Evolutionary conservation across 2,329 filamentous ascomycete genomes (phyloP).

Genomic region (Xylaria multiplex): DNA sequence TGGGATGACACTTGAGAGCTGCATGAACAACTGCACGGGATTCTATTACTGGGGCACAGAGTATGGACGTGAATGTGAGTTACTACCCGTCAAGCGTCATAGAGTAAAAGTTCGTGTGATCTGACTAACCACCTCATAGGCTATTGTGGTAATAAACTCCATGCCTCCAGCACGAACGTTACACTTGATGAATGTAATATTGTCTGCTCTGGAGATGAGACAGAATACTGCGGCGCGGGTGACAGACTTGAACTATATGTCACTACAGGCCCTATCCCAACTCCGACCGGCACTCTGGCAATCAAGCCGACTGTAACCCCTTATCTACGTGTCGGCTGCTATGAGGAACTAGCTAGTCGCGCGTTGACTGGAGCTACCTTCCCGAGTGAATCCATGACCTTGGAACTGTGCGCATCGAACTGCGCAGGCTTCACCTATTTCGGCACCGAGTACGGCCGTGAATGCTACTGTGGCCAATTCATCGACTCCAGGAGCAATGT

Average conservation of each 20-base stretch:
- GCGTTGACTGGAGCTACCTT: conserved; percentile 51
- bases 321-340: conserved; percentile 54
- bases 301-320: conserved; percentile 50
- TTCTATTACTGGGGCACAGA: conserved; percentile 63
- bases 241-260: conserved; percentile 57
- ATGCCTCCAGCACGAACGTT: conserved; percentile 47
- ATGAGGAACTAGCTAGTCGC: conserved; percentile 52
- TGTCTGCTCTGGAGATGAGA: conserved; percentile 54
- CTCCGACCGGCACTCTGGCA: conserved; percentile 50
- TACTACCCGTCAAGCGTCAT: conserved; percentile 14
- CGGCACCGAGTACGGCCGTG: conserved; percentile 52
- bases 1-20: conserved; percentile 61
- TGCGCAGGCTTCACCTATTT: conserved; percentile 53
- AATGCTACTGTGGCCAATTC: conserved; percentile 55
- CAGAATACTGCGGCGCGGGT: conserved; percentile 56
- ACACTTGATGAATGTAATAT: conserved; percentile 53
- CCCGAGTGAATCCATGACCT: conserved; percentile 52
- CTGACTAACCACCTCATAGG: conserved; percentile 44
- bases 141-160: conserved; percentile 60
- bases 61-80: conserved; percentile 61
- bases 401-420: conserved; percentile 52
- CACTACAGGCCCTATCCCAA: conserved; percentile 52
- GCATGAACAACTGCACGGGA: conserved; percentile 57
- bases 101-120: neutral
- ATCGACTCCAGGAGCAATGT: conserved; percentile 48